phyloP scores from a whole-genome alignment of 257 asterid species.

The Rehmannia glutinosa region DNA sequence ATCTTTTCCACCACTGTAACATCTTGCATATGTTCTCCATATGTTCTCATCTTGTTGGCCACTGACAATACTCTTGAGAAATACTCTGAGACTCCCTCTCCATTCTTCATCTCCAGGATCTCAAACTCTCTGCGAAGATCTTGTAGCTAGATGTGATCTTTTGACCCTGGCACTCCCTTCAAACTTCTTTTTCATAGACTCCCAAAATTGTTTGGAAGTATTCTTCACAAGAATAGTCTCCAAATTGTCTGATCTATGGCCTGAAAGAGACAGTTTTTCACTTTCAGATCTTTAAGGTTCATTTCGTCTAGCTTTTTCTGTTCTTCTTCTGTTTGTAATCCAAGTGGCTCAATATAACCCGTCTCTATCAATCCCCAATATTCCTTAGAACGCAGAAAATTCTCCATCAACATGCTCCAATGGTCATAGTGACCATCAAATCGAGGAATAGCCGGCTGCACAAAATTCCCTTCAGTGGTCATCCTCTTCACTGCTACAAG shows the following conservation, averaged over 20 bases:
- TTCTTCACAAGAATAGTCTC: neutral
- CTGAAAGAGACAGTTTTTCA: conserved; percentile 8
- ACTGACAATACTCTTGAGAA: conserved; percentile 3
- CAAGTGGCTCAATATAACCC: neutral
- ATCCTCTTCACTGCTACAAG: too few relatives aligned
- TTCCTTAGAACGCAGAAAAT: conserved; percentile 1
- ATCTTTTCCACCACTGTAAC: conserved; percentile 10
- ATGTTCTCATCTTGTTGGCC: conserved; percentile 7
- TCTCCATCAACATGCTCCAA: conserved; percentile 4
- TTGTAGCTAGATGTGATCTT: neutral
- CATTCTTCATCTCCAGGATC: conserved; percentile 8
- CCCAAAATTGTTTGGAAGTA: conserved; percentile 3
- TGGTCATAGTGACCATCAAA: conserved; percentile 15
- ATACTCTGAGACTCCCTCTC: neutral
- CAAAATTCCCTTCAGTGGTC: too few relatives aligned
- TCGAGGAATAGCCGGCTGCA: neutral
- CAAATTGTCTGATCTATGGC: conserved; percentile 7
- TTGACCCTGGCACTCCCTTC: too few relatives aligned
- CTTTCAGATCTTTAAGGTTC: conserved; percentile 10
- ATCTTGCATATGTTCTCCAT: conserved; percentile 9
- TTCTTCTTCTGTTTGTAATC: neutral
- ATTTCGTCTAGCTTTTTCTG: neutral
- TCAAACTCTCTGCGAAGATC: conserved; percentile 9
- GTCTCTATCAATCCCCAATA: neutral
- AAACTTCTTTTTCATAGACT: too few relatives aligned